phyloP scores from a whole-genome alignment of 768 basidiomycete genomes.

The Trametes elegans region DNA sequence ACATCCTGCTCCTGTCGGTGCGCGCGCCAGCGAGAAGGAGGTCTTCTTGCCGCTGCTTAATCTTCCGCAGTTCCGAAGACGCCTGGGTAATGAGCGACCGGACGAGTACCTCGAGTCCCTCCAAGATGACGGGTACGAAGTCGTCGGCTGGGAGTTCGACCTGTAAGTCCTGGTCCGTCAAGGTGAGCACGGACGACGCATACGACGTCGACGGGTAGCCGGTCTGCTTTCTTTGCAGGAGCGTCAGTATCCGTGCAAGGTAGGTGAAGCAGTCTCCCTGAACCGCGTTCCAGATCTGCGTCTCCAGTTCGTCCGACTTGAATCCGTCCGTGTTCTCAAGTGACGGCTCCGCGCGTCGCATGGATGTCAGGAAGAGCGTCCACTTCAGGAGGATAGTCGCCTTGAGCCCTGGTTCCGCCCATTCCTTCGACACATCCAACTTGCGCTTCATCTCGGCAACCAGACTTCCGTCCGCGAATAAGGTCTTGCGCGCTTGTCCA shows the following conservation, averaged over 20 bases:
- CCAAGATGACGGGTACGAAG: conserved; percentile 56
- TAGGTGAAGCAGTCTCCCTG: conserved; percentile 81
- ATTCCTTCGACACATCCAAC: conserved; percentile 48
- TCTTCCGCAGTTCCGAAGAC: conserved; percentile 78
- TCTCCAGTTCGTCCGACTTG: conserved; percentile 77
- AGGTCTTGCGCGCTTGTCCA: conserved; percentile 43
- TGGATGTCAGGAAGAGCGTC: conserved; percentile 81
- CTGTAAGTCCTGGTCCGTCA: conserved; percentile 37
- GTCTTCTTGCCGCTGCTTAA: conserved; percentile 91
- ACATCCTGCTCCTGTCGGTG: conserved; percentile 56
- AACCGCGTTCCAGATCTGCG: conserved; percentile 78
- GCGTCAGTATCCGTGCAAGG: conserved; percentile 57
- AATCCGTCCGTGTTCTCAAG: conserved; percentile 65
- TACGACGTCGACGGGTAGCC: conserved; percentile 27
- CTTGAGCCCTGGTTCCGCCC: conserved; percentile 72
- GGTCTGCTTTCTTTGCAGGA: conserved; percentile 48
- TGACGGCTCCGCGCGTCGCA: conserved; percentile 62
- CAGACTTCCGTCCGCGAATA: conserved; percentile 46
- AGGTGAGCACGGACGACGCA: conserved; percentile 21
- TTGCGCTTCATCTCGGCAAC: conserved; percentile 61
- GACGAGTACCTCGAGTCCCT: conserved; percentile 68
- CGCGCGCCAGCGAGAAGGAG: conserved; percentile 65
- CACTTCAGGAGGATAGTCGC: conserved; percentile 79
- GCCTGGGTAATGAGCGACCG: conserved; percentile 72
- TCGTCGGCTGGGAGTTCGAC: conserved; percentile 42